Conservation (phyloP, 2,329 filamentous ascomycete species). For the Cladophialophora immunda region DNA sequence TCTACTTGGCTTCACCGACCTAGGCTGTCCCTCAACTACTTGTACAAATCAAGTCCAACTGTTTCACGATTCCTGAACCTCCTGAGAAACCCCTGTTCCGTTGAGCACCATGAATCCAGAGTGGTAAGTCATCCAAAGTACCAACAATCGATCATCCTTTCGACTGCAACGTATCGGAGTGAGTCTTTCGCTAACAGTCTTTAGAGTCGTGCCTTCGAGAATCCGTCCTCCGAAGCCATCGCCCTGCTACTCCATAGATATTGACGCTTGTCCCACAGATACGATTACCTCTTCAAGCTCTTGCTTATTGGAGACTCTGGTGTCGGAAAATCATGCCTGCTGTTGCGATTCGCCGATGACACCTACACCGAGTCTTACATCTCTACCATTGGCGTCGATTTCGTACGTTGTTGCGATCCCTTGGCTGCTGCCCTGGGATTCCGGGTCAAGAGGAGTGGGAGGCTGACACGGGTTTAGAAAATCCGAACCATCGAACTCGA, state of each 20-base stretch:
- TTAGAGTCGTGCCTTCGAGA: constrained; percentile 26
- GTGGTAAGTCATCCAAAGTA: constrained; percentile 50
- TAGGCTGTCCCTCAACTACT: not conserved
- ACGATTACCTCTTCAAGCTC: constrained; percentile 99
- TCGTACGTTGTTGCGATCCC: constrained; percentile 67
- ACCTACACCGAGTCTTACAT: constrained; percentile 99
- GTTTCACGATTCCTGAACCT: not conserved
- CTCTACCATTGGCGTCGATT: constrained; percentile 99
- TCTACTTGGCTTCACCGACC: constrained; percentile 12
- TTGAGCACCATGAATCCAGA: constrained; percentile 58
- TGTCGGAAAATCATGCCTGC: constrained; percentile 99
- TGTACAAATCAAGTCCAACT: not conserved
- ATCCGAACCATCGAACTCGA: constrained; percentile 99
- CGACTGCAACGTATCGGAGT: not conserved
- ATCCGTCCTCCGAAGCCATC: not conserved
- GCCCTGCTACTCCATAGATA: constrained; percentile 13
- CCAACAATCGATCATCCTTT: constrained; percentile 16
- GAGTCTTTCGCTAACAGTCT: constrained; percentile 1
- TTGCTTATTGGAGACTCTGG: constrained; percentile 99
- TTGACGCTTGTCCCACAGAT: constrained; percentile 67
- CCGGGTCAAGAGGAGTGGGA: constrained; percentile 18
- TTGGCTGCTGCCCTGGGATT: not conserved
- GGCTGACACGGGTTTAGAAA: constrained; percentile 72
- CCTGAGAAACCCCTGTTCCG: constrained; percentile 10
- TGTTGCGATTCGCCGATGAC: constrained; percentile 97